Conservation (phyloP, 2,329 filamentous ascomycete species). For the Pseudohalonectria lignicola region DNA sequence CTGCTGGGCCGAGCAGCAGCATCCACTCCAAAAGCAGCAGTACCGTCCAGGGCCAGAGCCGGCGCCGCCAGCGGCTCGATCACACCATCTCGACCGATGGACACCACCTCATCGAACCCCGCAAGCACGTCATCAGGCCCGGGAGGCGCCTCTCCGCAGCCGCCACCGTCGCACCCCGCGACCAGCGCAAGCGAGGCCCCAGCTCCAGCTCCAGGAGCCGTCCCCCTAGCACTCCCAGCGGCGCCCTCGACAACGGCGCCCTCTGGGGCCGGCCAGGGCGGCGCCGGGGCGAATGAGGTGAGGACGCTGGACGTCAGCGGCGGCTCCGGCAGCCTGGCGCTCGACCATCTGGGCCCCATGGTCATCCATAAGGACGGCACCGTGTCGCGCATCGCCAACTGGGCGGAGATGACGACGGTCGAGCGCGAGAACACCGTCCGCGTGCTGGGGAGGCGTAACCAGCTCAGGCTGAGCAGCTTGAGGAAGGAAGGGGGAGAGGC, state of each 20-base stretch:
- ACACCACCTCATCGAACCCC: not conserved
- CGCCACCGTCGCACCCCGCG: not conserved
- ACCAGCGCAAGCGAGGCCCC: not conserved
- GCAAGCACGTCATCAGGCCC: slow-evolving; percentile 1
- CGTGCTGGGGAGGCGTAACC: slow-evolving; percentile 58
- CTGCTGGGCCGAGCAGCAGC: slow-evolving; percentile 1
- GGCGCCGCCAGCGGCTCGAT: not conserved
- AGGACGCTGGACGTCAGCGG: slow-evolving; percentile 11
- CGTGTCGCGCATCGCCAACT: slow-evolving; percentile 61
- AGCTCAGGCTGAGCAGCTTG: slow-evolving; percentile 46
- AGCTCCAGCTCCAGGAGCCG: not conserved
- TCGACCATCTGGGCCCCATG: slow-evolving; percentile 61
- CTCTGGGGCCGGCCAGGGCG: too few relatives aligned
- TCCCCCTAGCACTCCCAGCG: not conserved
- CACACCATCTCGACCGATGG: not conserved
- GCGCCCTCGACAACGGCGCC: not conserved
- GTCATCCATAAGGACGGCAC: slow-evolving; percentile 66
- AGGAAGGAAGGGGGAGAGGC: slow-evolving; percentile 20
- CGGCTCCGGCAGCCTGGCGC: slow-evolving; percentile 33
- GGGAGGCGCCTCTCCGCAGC: not conserved
- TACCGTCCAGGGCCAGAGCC: not conserved
- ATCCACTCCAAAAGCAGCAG: not conserved
- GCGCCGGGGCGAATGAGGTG: not conserved
- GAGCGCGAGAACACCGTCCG: slow-evolving; percentile 58
- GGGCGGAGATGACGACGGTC: slow-evolving; percentile 57